Evolutionary conservation across 2,329 filamentous ascomycete genomes (phyloP), one percentile per base, ranked within the genome.

Genomic region (Boeremia lycopersici): DNA sequence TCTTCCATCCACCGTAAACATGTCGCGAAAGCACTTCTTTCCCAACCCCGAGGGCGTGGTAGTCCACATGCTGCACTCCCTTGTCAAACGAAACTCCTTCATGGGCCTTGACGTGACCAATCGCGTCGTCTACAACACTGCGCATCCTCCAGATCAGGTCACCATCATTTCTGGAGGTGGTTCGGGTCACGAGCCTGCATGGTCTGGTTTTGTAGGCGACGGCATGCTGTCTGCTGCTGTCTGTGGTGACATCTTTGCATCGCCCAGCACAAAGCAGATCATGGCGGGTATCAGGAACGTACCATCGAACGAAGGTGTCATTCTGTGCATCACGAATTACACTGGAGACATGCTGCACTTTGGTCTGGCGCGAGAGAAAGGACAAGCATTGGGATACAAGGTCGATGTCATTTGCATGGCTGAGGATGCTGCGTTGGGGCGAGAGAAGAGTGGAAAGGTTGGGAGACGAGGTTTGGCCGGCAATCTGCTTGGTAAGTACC

Each of bases 21-120:
- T 83, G 81, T 82, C 80, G 30, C 76, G 78, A 25, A 84, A 83
- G 70, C 81, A 83, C 65, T 84, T 83, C 70, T 84, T 83, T 57
- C 74, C 78, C 29, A 76, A 75, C 46, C 80, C 79, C 15, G 76
- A 79, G 56, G 80, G 79, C 52, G 76, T 83, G 13, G 80, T 83
- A 1, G 70, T 78, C n/a, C 75, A 78, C 45, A 78, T 78, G 36
- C 75, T 83, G 19, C 76, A 77, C 39, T 78, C 78, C 4, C 70
- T 83, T 17, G 76, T 79, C 28, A 68, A 76, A 2, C 71, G 79
- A 7, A 82, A 82, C 53, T 59, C 61, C 3, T 69, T 74, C 58
- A 71, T 76, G 64, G 74, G 69, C 8, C 76, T 82, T 50, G 78
- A 82, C 56, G 70, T 74, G 6, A 52, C 76, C 5, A 76, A 82